phyloP scores from a whole-genome alignment of 441 rosid species.

The Adansonia grandidieri region DNA sequence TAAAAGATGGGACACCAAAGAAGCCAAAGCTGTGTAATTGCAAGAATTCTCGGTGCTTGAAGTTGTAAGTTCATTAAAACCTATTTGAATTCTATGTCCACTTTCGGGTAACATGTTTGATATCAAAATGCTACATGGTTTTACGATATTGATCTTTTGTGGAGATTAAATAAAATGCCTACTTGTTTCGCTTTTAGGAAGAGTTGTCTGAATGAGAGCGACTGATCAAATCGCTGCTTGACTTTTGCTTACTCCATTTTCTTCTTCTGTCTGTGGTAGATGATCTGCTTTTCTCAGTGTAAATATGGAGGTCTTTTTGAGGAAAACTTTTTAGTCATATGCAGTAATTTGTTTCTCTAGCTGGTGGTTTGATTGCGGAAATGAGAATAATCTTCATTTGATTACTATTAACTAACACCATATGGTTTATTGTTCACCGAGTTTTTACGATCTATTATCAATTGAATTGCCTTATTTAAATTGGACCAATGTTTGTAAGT shows the following conservation, averaged over 20 bases:
- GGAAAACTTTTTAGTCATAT: not conserved
- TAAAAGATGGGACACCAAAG: constrained; percentile 56
- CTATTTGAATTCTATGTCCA: not conserved
- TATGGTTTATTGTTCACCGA: not conserved
- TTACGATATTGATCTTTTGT: not conserved
- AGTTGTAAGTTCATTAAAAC: constrained; percentile 54
- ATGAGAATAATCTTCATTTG: constrained; percentile 11
- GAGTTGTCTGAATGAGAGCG: not conserved
- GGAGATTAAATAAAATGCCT: not conserved
- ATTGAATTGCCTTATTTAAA: not conserved
- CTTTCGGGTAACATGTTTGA: constrained; percentile 1
- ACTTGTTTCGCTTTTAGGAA: not conserved
- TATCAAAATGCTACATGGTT: not conserved
- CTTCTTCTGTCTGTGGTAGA: not conserved
- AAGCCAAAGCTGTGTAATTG: constrained; percentile 68
- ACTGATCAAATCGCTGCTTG: not conserved
- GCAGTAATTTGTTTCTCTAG: not conserved
- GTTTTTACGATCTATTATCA: constrained; percentile 14
- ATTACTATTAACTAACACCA: constrained; percentile 9
- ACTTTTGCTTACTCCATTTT: not conserved
- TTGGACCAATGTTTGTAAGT: constrained; percentile 16
- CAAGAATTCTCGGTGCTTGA: constrained; percentile 68
- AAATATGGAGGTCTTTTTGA: not conserved
- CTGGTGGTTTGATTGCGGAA: constrained; percentile 2
- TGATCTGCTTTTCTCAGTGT: not conserved